Percentiles rank a stretch among this genome's conserved stretches.
Evolutionary conservation across 805 yeast species (phyloP).

Genomic region (Sugiyamaella chiloensis): DNA sequence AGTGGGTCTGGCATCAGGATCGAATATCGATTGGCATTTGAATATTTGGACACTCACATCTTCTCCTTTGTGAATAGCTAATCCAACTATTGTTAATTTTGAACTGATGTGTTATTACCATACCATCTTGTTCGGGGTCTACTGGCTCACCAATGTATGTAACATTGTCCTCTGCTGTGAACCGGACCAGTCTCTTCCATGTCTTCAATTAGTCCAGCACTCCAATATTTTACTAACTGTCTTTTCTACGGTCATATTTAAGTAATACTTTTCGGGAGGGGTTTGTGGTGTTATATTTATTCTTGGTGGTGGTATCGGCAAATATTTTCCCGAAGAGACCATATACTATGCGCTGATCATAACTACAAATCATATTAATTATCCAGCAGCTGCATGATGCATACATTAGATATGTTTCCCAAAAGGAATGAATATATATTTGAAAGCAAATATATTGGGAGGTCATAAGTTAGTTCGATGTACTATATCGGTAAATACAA

Average conservation of each 20-base stretch:
- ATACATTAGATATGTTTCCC: no score
- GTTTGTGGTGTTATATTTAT: no score
- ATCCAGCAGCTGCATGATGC: no score
- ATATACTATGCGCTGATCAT: no score
- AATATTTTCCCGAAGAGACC: no score
- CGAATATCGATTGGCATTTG: neutral
- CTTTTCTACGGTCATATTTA: neutral
- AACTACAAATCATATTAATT: no score
- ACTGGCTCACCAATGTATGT: neutral
- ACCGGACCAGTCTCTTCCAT: neutral
- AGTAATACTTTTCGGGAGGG: neutral
- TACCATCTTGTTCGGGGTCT: neutral
- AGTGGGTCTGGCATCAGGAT: neutral
- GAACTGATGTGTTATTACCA: neutral
- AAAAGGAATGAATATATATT: no score
- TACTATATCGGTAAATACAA: no score
- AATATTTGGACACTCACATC: neutral
- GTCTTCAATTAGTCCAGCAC: neutral
- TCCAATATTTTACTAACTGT: neutral
- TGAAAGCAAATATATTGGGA: no score
- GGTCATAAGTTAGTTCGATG: no score
- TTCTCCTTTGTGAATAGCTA: neutral
- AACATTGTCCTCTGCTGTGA: neutral
- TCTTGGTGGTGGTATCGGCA: no score
- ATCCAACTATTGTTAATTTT: neutral